Evolutionary conservation across 176 grass and related monocot species (phyloP), one percentile per base, ranked within the genome.

Genomic region (Hyparrhenia diplandra): DNA sequence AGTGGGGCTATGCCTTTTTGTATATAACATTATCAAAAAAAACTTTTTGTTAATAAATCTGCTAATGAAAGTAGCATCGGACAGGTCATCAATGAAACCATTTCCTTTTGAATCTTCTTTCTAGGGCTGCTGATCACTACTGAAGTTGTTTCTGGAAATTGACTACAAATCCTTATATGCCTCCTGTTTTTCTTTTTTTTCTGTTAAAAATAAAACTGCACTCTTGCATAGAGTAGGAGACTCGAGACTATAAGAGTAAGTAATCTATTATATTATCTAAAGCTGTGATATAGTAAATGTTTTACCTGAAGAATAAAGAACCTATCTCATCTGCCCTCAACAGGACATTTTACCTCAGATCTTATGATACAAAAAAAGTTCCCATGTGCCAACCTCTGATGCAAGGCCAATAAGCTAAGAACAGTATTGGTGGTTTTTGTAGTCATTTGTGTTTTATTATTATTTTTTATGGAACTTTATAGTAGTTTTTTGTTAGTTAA

Each of bases 321-420:
- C n/a, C 2, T 11, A 35, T 17, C 39, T 8, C 37, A 16, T 9
- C 4, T 69, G 4, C 29, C 49, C 37, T 81, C 30, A 12, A 21
- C 57, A 46, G 14, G 31, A 71, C 3, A 62, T 70, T 73, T 63
- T 76, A 3, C 67, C 28, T 24, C 51, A 69, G 8, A 45, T 70
- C 34, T 27, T 23, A 51, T 63, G 25, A 46, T 45, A 36, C 41
- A n/a, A n/a, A 4, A 35, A 23, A 49, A 21, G 24, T 43, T 31
- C 14, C 8, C 17, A 25, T 67, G 43, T 55, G 11, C n/a, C 17
- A 67, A 66, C 8, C 1, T 80, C 32, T 49, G 39, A 13, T 71
- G 13, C 40, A 66, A 76, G 70, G 64, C 27, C 1, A 75, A 45
- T 67, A 71, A 71, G 68, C 14, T 62, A 69, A 67, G 24, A 80